Conservation (phyloP, 305 asterid species). For the Ruellia speciosa region DNA sequence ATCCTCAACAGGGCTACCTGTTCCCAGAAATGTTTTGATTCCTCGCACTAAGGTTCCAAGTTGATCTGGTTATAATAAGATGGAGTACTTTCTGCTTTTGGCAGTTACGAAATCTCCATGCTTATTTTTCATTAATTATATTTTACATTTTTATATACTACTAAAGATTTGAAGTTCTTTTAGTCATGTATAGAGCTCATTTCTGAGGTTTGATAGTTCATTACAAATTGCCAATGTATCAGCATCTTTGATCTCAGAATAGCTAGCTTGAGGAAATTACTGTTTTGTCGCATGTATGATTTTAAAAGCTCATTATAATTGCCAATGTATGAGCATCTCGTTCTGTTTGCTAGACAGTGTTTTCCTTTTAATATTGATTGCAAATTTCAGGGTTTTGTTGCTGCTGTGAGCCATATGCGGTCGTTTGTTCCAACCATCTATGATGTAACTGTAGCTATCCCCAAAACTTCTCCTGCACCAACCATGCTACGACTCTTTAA, state of each 20-base stretch:
- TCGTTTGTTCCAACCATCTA: constrained; percentile 90
- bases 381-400: constrained; percentile 75
- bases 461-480: constrained; percentile 67
- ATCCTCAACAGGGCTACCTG: constrained; percentile 59
- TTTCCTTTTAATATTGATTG: neutral
- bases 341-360: neutral
- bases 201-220: no score
- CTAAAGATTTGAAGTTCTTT: no score
- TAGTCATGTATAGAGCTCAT: no score
- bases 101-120: constrained; percentile 12
- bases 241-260: no score
- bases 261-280: no score
- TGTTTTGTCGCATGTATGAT: no score
- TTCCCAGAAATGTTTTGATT: constrained; percentile 86
- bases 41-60: constrained; percentile 93
- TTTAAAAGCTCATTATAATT: no score
- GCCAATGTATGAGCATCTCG: no score
- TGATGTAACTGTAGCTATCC: constrained; percentile 81
- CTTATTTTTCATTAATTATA: neutral
- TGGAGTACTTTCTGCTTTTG: constrained; percentile 19
- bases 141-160: no score
- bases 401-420: constrained; percentile 81
- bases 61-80: no score
- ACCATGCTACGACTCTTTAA: constrained; percentile 83
- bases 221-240: no score